Evolutionary conservation across 352 stramenopile genomes (phyloP), one percentile per base, ranked within the genome.

Genomic region (Sclerospora graminicola): DNA sequence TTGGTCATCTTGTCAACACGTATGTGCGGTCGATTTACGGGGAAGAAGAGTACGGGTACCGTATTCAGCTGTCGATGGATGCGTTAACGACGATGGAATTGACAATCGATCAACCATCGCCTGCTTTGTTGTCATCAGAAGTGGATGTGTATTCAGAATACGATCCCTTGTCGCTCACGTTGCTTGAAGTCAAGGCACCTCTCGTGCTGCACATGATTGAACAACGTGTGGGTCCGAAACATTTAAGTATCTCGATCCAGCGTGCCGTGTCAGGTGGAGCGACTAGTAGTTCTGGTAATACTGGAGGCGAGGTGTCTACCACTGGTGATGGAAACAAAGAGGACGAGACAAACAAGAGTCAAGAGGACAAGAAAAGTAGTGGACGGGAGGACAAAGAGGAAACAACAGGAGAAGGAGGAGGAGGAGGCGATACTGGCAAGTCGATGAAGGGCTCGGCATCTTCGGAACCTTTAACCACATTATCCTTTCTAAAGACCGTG

Each of bases 141-240:
- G 78, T 89, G 4, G 80, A 92, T 28, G 80, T 92, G 4, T 89
- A 89, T 19, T 81, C 75, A 9, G 78, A 88, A 48, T 89, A 89
- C 24, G 80, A 89, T 14, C 78, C 80, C 1, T 63, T 65, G 19
- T 84, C 64, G 8, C 27, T 89, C 27, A 74, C 75, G 9, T 75
- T 92, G 32, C 65, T 92, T 1, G 77, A 89, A 46, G 74, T 87
- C 1, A 92, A 92, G 40, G 75, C 75, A 2, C 78, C 78, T 28
- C 53, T 89, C 0, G 76, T 92, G 28, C 43, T 92, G n/a, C 80
- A 89, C 49, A 92, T 92, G 80, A 87, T 92, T 41, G 80, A 92
- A 40, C 79, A 91, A 48, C 75, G 76, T 11, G 76, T 90, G 4
- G 72, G 74, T 5, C 64, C 57, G 1, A 87, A 86, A 31, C 75